Evolutionary conservation across 2,329 filamentous ascomycete genomes (phyloP), one percentile per base, ranked within the genome.

Genomic region (Venturia effusa): DNA sequence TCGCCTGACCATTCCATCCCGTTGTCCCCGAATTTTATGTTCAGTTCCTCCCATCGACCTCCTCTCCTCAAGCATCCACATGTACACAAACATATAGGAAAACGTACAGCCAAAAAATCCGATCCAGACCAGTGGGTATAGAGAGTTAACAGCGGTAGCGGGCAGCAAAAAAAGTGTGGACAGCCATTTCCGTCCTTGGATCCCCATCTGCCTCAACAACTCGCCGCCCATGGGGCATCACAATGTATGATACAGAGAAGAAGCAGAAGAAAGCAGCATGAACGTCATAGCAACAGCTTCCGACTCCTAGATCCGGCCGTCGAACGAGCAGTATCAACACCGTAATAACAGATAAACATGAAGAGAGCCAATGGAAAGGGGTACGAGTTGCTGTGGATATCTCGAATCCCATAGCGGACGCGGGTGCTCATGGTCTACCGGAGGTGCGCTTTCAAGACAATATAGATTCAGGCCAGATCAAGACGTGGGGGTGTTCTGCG

Each of bases 111-210:
- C 51, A 34, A 37, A 57, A n/a, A 19, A 57, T 22, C 17, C 27
- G 11, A 57, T 34, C 51, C 4, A 34, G 17, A 57, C 51, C 51
- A 57, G 51, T 57, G 51, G 51, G 51, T 57, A 57, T 57, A 57
- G 51, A 57, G 51, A 54, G 24, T 17, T 17, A 51, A n/a, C n/a
- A 6, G 17, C 51, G 27, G 51, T 32, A n/a, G 27, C 51, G 27
- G 19, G 51, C 51, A 34, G 13, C 27, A 34, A 13, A 13, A 55
- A 30, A 55, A 34, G 51, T 55, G 34, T 54, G 48, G 15, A 34
- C 27, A 24, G 3, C 51, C 13, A 55, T 27, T 17, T 27, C 51
- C 4, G n/a, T 22, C 43, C 43, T 13, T 11, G n/a, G 45, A 8
- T 19, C 51, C 17, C 17, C 22, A 22, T n/a, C 43, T 19, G 22